Evolutionary conservation across 192 early-diverging fungal species (phyloP), one percentile per base, ranked within the genome.

Genomic region (Linnemannia zychae): DNA sequence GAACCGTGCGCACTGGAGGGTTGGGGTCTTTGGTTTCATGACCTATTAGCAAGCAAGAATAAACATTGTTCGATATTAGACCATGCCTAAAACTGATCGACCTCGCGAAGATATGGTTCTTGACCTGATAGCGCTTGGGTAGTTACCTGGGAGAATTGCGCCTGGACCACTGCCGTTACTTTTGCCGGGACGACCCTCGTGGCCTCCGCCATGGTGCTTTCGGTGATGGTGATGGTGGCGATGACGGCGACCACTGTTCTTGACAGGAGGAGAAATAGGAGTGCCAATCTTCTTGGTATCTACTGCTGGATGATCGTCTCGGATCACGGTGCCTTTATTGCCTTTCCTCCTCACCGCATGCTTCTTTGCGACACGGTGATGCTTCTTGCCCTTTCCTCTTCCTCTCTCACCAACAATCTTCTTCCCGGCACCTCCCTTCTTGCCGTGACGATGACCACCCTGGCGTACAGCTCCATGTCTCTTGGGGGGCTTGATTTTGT

Each of bases 371-470:
- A 60, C 28, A 28, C 57, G 24, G 24, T 31, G 24, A 2, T 63
- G 57, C 57, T 33, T 63, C 57, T 63, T 63, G 57, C 28, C 57
- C 57, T 63, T 63, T 63, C 57, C 57, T 7, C 11, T 63, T 63
- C 57, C 57, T 7, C 11, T 9, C 40, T 44, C 9, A 9, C 40
- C 57, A n/a, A 2, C n/a, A 1, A 24, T 57, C 53, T 57, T 11
- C 53, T 24, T 57, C n/a, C n/a, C 0, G 31, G 28, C 24, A 63
- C 28, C 57, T 3, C 28, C 28, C 24, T 31, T 33, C 24, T 63
- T 63, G n/a, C 22, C 53, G 6, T 28, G 18, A n/a, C 52, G 52
- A 28, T n/a, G n/a, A 28, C n/a, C 53, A 24, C 53, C n/a, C 57
- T 63, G 24, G 24, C 31, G 11, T 31, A n/a, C 28, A 7, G 12